Conservation (phyloP, 2,329 filamentous ascomycete species). For the Fusarium sp. region DNA sequence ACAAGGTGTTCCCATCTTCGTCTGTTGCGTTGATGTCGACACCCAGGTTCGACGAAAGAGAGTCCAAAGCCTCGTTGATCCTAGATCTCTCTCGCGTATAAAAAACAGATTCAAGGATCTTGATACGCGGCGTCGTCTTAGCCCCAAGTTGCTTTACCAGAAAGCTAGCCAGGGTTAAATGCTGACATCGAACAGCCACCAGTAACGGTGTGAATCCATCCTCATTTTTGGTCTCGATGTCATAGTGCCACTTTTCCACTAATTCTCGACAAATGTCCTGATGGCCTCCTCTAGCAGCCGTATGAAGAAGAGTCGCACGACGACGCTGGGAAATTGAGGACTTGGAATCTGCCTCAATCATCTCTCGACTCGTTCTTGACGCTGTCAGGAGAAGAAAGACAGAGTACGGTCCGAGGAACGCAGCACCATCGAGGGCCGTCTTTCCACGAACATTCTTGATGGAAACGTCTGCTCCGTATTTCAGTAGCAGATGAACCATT, state of each 20-base stretch:
- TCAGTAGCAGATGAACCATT: not conserved
- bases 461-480: not conserved
- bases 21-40: not conserved
- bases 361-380: not conserved
- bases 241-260: not conserved
- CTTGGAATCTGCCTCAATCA: not conserved
- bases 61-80: not conserved
- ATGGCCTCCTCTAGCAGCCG: not conserved
- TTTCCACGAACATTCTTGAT: not conserved
- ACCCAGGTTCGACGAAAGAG: not conserved
- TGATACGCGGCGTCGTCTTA: not conserved
- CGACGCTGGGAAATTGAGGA: not conserved
- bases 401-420: not conserved
- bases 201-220: not conserved
- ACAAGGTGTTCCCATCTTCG: not conserved
- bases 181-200: rapidly evolving
- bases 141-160: not conserved
- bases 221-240: not conserved
- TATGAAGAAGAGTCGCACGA: not conserved
- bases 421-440: not conserved
- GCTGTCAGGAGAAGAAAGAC: not conserved
- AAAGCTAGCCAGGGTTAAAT: not conserved
- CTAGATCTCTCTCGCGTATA: not conserved
- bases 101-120: not conserved
- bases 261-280: not conserved